Evolutionary conservation across 2,329 filamentous ascomycete genomes (phyloP).

Genomic region (Colletotrichum sansevieriae): DNA sequence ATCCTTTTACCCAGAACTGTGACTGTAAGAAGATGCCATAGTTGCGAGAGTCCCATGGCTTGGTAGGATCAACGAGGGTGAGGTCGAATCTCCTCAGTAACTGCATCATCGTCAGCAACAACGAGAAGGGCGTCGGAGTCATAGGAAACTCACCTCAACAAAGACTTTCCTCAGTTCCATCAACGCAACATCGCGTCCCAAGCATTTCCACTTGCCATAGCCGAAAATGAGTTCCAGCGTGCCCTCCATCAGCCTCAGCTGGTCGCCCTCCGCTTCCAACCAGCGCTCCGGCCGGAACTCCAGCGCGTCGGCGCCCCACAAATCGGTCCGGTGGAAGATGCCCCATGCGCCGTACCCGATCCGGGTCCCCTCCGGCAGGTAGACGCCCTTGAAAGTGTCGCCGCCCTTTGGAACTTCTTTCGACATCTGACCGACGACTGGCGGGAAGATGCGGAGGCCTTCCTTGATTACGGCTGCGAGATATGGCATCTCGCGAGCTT

Average conservation of each 20-base stretch:
- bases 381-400: conserved; percentile 51
- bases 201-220: conserved; percentile 54
- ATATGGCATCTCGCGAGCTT: conserved; percentile 57
- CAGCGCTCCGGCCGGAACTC: conserved; percentile 41
- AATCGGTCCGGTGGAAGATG: conserved; percentile 44
- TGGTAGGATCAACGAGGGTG: conserved; percentile 47
- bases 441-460: conserved; percentile 55
- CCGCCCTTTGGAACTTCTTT: conserved; percentile 54
- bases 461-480: conserved; percentile 66
- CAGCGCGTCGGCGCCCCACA: conserved; percentile 36
- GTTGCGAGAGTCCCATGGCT: conserved; percentile 46
- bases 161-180: conserved; percentile 52
- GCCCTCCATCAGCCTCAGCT: conserved; percentile 51
- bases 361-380: conserved; percentile 50
- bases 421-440: conserved; percentile 53
- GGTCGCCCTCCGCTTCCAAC: conserved; percentile 46
- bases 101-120: conserved; percentile 39
- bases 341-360: conserved; percentile 53
- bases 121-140: no score
- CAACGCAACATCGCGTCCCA: conserved; percentile 54
- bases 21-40: conserved; percentile 23
- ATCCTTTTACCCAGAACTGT: conserved; percentile 17
- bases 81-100: conserved; percentile 49
- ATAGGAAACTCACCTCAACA: conserved; percentile 46
- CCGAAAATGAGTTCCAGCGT: conserved; percentile 56